Percentiles rank a stretch among this genome's conserved stretches.
These are phyloP conservation scores for Ogataea neopini DNA, from an alignment of 805 yeast species.

Conservation along the genomic window DNA sequence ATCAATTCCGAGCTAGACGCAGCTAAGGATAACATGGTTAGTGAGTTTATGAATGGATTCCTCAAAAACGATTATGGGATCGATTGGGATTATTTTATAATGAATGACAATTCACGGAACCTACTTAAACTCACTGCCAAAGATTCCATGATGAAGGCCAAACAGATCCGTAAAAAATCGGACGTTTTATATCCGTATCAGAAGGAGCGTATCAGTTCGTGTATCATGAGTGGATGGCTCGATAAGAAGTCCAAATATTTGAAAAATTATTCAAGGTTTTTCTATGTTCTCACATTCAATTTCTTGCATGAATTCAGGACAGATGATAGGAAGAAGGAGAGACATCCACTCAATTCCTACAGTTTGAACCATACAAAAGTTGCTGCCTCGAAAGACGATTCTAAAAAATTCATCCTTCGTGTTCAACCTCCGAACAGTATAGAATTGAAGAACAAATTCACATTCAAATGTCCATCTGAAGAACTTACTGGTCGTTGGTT, in stretches of 20 bases:
- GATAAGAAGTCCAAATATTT: constrained; percentile 62
- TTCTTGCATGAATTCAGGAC: constrained; percentile 67
- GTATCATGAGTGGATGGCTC: constrained; percentile 58
- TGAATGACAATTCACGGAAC: constrained; percentile 42
- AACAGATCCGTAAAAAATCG: constrained; percentile 46
- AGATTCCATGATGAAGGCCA: constrained; percentile 31
- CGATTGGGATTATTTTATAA: constrained; percentile 72
- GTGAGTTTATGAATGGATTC: constrained; percentile 52
- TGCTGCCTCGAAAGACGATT: constrained; percentile 37
- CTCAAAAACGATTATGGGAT: constrained; percentile 56
- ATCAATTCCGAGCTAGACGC: constrained; percentile 52
- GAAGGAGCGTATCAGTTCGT: constrained; percentile 51
- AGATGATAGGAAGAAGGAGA: constrained; percentile 55
- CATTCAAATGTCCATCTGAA: constrained; percentile 46
- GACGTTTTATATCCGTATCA: constrained; percentile 56
- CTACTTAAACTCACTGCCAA: constrained; percentile 40
- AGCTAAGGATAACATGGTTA: constrained; percentile 50
- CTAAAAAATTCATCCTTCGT: constrained; percentile 40
- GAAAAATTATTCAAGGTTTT: constrained; percentile 60
- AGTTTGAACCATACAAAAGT: constrained; percentile 36
- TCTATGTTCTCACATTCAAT: constrained; percentile 67
- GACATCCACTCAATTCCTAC: constrained; percentile 44
- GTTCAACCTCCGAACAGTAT: constrained; percentile 34
- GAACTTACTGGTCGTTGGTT: constrained; percentile 54
- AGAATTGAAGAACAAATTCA: constrained; percentile 30